A percentile compares a stretch with the other conserved stretches of the same genome.
Conservation (phyloP, 164 flowering plant species). For the Sextonia rubra region DNA sequence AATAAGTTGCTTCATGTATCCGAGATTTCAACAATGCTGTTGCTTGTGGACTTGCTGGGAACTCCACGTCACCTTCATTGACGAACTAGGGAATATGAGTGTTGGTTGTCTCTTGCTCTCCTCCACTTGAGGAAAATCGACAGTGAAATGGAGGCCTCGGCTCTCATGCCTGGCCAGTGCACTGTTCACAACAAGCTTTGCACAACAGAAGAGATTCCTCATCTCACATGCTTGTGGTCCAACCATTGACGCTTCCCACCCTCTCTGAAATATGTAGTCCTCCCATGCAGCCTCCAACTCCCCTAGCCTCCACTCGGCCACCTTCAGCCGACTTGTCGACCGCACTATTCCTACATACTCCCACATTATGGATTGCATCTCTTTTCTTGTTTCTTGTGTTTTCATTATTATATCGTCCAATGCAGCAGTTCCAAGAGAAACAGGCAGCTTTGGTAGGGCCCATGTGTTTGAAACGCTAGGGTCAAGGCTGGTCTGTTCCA, state of each 20-base stretch:
- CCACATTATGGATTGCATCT: constrained; percentile 87
- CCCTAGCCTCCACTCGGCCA: constrained; percentile 63
- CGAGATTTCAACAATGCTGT: constrained; percentile 7
- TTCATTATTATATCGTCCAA: constrained; percentile 29
- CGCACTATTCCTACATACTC: constrained; percentile 83
- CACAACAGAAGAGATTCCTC: constrained; percentile 93
- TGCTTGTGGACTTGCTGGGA: constrained; percentile 71
- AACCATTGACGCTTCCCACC: constrained; percentile 89
- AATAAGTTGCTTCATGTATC: background rate
- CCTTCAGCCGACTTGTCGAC: constrained; percentile 59
- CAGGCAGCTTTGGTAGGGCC: constrained; percentile 56
- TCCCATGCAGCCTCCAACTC: constrained; percentile 85
- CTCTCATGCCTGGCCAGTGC: constrained; percentile 92
- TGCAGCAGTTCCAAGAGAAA: constrained; percentile 32
- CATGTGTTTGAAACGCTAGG: constrained; percentile 37
- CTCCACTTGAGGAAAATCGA: constrained; percentile 75
- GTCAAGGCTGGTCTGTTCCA: constrained; percentile 30
- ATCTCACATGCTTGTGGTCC: constrained; percentile 83
- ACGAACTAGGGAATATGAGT: constrained; percentile 59
- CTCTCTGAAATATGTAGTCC: constrained; percentile 53
- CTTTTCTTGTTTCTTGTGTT: constrained; percentile 54
- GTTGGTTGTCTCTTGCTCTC: constrained; percentile 91
- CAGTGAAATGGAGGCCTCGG: constrained; percentile 90
- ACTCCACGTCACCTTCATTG: constrained; percentile 68
- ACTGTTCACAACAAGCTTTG: constrained; percentile 86